These are phyloP conservation scores for Gymnopilus junonius DNA, from an alignment of 768 basidiomycete genomes.

Conservation along the genomic window DNA sequence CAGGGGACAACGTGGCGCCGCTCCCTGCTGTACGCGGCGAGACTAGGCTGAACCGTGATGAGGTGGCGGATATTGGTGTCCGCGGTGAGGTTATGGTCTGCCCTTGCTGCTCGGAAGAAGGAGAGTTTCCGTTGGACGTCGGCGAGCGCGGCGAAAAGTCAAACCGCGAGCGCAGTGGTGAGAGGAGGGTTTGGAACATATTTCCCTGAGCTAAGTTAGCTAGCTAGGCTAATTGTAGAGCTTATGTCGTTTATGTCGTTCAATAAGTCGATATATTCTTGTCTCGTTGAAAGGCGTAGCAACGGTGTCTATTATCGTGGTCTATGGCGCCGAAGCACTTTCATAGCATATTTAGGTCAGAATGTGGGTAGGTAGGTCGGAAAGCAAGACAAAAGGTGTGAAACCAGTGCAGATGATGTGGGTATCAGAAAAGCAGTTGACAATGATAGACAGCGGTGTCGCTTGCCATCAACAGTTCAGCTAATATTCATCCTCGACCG, in stretches of 20 bases:
- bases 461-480: not conserved
- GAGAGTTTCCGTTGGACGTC: constrained; percentile 14
- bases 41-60: constrained; percentile 4
- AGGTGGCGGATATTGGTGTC: constrained; percentile 15
- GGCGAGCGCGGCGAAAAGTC: constrained; percentile 44
- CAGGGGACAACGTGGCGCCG: constrained; percentile 6
- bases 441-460: not conserved
- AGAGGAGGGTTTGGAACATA: constrained; percentile 65
- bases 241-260: not conserved
- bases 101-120: constrained; percentile 3
- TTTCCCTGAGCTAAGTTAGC: not conserved
- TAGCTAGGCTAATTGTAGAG: not conserved
- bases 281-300: not conserved
- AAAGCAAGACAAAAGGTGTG: not conserved
- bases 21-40: not conserved
- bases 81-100: constrained; percentile 6
- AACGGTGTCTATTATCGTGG: not conserved
- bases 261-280: not conserved
- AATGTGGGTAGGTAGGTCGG: not conserved
- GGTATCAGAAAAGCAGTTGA: not conserved
- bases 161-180: constrained; percentile 61
- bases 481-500: not conserved
- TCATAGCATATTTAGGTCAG: not conserved
- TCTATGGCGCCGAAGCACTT: not conserved
- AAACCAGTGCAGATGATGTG: not conserved